phyloP scores from a whole-genome alignment of 2,329 filamentous ascomycete species.

The Didymella pomorum region DNA sequence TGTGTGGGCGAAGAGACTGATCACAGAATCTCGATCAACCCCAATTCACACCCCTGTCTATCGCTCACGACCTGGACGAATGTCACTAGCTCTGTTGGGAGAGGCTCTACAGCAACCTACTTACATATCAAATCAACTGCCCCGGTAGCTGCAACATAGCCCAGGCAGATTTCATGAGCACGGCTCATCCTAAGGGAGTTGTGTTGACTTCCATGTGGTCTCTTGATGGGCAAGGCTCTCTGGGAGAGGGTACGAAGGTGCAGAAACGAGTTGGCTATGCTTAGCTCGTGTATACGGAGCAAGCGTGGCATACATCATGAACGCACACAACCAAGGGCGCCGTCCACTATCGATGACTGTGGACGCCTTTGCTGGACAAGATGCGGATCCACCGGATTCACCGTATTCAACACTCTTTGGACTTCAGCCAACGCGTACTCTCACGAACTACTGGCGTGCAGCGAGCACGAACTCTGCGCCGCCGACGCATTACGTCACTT shows the following conservation, averaged over 20 bases:
- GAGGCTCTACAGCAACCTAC: too few relatives aligned
- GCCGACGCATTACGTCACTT: not conserved
- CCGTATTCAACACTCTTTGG: not conserved
- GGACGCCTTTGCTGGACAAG: not conserved
- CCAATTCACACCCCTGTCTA: not conserved
- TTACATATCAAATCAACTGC: too few relatives aligned
- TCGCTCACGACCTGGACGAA: too few relatives aligned
- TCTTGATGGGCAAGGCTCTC: not conserved
- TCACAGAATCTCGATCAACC: not conserved
- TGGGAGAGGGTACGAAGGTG: not conserved
- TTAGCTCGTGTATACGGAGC: not conserved
- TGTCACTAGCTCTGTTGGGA: too few relatives aligned
- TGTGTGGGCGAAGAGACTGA: not conserved
- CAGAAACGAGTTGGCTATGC: not conserved
- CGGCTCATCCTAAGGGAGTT: not conserved
- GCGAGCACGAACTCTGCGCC: not conserved
- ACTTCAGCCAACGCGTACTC: not conserved
- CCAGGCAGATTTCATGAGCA: not conserved
- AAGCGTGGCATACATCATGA: not conserved
- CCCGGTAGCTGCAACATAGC: not conserved
- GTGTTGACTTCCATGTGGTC: not conserved
- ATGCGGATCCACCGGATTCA: not conserved
- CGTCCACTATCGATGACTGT: not conserved
- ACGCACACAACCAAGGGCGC: not conserved
- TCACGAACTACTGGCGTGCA: not conserved